A percentile compares a stretch with the other conserved stretches of the same genome.
phyloP scores from a whole-genome alignment of 1,284 basidiomycete genomes.

The Rhodotorula sp. region DNA sequence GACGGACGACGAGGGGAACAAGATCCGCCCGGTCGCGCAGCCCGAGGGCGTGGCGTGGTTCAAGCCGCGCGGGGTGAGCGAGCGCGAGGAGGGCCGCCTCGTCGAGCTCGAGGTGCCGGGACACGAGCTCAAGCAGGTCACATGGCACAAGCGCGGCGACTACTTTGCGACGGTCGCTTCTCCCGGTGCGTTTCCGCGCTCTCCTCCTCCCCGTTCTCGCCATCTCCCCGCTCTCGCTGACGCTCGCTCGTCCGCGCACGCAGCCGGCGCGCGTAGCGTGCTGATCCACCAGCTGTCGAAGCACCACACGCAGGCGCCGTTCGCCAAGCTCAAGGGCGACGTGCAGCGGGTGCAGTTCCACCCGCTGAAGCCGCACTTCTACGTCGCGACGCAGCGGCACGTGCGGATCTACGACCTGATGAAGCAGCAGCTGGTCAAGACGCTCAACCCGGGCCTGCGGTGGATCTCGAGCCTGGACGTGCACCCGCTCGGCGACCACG shows the following conservation, averaged over 20 bases:
- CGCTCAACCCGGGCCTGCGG: constrained; percentile 84
- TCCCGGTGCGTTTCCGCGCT: constrained; percentile 48
- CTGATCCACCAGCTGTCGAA: constrained; percentile 94
- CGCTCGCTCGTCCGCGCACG: constrained; percentile 53
- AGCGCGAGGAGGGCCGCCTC: constrained; percentile 55
- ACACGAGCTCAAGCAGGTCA: constrained; percentile 71
- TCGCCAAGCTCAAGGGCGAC: constrained; percentile 86
- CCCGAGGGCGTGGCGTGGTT: constrained; percentile 57
- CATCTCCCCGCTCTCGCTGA: neutral
- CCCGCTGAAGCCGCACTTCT: constrained; percentile 90
- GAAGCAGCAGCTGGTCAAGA: constrained; percentile 90
- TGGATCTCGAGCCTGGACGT: constrained; percentile 98
- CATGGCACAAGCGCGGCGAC: constrained; percentile 94
- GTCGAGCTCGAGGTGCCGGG: constrained; percentile 64
- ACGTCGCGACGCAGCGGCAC: constrained; percentile 98
- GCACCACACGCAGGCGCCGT: constrained; percentile 94
- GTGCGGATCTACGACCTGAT: constrained; percentile 93
- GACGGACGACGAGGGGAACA: constrained; percentile 40
- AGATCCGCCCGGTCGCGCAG: constrained; percentile 31
- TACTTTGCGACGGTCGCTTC: constrained; percentile 83
- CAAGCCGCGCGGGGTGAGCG: constrained; percentile 54
- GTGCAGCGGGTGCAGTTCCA: constrained; percentile 95
- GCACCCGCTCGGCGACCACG: constrained; percentile 91
- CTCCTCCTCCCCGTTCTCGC: neutral
- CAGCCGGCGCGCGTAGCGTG: constrained; percentile 68